phyloP scores from a whole-genome alignment of 345 rosid genomes.

The Euphorbia lathyris region DNA sequence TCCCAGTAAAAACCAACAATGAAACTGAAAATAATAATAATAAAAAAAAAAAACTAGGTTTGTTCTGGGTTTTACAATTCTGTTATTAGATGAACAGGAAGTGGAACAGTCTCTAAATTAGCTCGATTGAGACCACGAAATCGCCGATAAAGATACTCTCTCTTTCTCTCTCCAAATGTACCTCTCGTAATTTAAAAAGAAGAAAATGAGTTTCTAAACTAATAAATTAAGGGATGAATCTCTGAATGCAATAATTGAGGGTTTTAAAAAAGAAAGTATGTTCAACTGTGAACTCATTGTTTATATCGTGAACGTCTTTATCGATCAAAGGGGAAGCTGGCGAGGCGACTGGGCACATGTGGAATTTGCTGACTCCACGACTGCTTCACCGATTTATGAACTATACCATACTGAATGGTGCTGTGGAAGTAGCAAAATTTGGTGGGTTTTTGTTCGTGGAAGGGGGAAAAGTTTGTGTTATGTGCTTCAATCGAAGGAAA shows the following conservation, averaged over 20 bases:
- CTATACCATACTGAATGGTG: not conserved
- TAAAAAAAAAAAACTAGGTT: not conserved
- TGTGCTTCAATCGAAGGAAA: not conserved
- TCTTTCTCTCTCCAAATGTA: not conserved
- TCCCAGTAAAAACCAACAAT: not conserved
- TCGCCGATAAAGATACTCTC: not conserved
- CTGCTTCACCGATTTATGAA: too few relatives aligned
- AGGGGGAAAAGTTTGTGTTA: not conserved
- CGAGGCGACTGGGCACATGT: not conserved
- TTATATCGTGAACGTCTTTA: slow-evolving; percentile 1
- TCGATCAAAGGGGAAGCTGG: not conserved
- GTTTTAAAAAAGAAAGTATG: not conserved
- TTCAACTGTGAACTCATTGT: not conserved
- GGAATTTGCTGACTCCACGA: slow-evolving; percentile 5
- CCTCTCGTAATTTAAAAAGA: not conserved
- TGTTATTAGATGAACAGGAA: slow-evolving; percentile 1
- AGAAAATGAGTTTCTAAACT: not conserved
- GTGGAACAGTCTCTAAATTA: not conserved
- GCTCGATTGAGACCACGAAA: slow-evolving; percentile 13
- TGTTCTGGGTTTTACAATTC: not conserved
- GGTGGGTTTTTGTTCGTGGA: not conserved
- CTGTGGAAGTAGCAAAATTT: not conserved
- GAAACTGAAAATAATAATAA: not conserved
- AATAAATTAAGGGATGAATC: not conserved
- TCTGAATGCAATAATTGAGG: not conserved